phyloP scores from a whole-genome alignment of 345 rosid genomes.

The Citrus trifoliata region DNA sequence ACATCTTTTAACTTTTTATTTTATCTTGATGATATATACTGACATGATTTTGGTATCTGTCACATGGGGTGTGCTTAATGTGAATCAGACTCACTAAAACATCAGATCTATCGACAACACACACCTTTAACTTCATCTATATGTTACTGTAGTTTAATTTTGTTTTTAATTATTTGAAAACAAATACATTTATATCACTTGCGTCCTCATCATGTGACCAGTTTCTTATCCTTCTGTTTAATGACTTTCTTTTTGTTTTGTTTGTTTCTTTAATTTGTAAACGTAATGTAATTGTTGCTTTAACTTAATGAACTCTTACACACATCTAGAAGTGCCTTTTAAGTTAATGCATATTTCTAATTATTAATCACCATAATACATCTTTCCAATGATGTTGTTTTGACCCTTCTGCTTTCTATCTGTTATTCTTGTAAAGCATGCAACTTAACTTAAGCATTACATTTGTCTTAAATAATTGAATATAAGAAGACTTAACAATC shows the following conservation, averaged over 20 bases:
- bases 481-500: not conserved
- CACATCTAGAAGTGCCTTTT: not conserved
- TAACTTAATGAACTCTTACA: not conserved
- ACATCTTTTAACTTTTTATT: no score
- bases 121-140: not conserved
- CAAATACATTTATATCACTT: not conserved
- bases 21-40: no score
- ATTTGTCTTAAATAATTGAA: not conserved
- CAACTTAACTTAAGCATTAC: constrained; percentile 4
- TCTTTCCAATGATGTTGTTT: not conserved
- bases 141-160: not conserved
- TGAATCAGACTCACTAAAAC: constrained; percentile 1
- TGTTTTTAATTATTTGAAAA: no score
- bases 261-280: not conserved
- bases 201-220: constrained; percentile 1
- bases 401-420: not conserved
- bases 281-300: not conserved
- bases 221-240: not conserved
- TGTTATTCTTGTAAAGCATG: not conserved
- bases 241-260: not conserved
- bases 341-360: not conserved
- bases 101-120: not conserved
- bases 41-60: not conserved
- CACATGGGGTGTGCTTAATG: constrained; percentile 13
- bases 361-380: not conserved